A percentile compares a stretch with the other conserved stretches of the same genome.
These are phyloP conservation scores for Ogataea kodamae DNA, from an alignment of 805 yeast genomes.

Conservation along the genomic window DNA sequence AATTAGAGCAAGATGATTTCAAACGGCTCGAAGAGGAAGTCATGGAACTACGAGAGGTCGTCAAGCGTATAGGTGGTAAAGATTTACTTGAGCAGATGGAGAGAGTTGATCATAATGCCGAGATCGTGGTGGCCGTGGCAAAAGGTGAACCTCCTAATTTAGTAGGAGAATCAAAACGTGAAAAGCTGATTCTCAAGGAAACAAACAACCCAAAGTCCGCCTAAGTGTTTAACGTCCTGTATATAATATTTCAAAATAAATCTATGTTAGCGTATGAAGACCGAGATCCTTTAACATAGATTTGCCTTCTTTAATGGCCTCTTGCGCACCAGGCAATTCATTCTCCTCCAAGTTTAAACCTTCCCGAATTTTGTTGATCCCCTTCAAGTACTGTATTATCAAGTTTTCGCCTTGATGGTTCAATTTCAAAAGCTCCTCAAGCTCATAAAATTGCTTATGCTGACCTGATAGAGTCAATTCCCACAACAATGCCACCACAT, in stretches of 20 bases:
- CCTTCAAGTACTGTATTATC: constrained; percentile 36
- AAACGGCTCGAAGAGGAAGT: constrained; percentile 67
- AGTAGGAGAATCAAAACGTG: constrained; percentile 7
- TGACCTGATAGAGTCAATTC: constrained; percentile 36
- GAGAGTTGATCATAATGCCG: constrained; percentile 3
- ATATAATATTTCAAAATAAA: constrained; percentile 1
- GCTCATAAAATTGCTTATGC: constrained; percentile 33
- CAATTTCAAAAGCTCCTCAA: constrained; percentile 36
- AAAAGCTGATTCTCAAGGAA: constrained; percentile 4
- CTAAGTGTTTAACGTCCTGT: constrained; percentile 1
- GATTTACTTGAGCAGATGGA: constrained; percentile 6
- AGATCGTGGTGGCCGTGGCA: constrained; percentile 8
- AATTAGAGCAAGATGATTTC: constrained; percentile 70
- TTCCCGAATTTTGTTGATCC: constrained; percentile 22
- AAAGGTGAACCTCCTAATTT: constrained; percentile 9
- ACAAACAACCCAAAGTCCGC: background rate
- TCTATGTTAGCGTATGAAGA: constrained; percentile 1
- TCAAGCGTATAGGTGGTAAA: constrained; percentile 36
- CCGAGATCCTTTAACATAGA: constrained; percentile 9
- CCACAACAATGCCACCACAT: constrained; percentile 42
- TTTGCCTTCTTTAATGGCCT: constrained; percentile 9
- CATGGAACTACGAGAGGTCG: constrained; percentile 48
- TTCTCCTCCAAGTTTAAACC: constrained; percentile 3
- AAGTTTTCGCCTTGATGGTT: constrained; percentile 46
- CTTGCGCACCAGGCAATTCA: constrained; percentile 2